Evolutionary conservation across 768 basidiomycete species (phyloP), one percentile per base, ranked within the genome.

Genomic region (Phanerochaete sordida): DNA sequence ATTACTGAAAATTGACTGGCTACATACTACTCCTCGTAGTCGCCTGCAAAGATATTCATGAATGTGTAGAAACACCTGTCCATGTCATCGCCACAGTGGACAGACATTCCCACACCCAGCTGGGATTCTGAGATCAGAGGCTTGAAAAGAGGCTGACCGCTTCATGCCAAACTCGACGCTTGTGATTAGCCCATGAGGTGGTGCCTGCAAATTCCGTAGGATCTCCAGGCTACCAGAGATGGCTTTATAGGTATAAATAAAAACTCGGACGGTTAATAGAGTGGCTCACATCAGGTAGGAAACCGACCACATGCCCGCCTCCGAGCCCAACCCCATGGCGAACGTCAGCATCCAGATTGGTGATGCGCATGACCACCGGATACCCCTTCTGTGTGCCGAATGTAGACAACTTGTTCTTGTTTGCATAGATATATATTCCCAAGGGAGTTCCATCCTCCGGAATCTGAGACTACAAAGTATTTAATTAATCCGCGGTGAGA

Each of bases 21-120:
- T 6, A 62, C 60, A 51, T 52, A 69, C 69, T 69, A 66, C 53
- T 70, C 70, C 43, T 71, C 66, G 58, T 69, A 71, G 43, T 71
- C 70, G n/a, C 66, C 65, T 2, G 66, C 64, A 12, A 70, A 46
- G 0, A 71, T 68, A 11, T 67, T 27, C 7, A 69, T 56, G 15
- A 65, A 27, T 4, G 66, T 68, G 47, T 62, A 70, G 3, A 71
- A 21, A 9, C 28, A 31, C 1, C 48, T 49, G 1, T 0, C 4
- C 2, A 66, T 31, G 2, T 24, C 37, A 56, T 68, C 52, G 1
- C 52, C 56, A 44, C 62, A 63, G n/a, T 57, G 47, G 27, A 63
- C 15, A 27, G 24, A 15, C 28, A 35, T 35, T 7, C 33, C 33
- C 7, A 21, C 59, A 2, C 68, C 68, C 21, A 54, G 58, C 46